phyloP scores from a whole-genome alignment of 106 monocot species.

The Dendrobium huoshanense region DNA sequence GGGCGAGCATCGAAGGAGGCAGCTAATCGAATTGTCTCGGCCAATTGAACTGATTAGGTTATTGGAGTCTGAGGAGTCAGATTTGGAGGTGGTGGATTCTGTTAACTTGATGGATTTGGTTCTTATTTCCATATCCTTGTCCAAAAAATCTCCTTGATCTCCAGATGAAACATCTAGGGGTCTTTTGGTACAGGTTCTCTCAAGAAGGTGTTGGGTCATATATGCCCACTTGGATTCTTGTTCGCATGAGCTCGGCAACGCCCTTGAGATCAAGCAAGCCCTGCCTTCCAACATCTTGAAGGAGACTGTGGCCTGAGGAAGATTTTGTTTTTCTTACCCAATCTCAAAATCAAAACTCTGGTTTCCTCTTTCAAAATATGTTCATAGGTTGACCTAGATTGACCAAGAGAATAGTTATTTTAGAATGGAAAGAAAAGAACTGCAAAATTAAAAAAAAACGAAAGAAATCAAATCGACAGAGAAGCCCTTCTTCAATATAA shows the following conservation, averaged over 20 bases:
- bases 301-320: not conserved
- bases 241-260: conserved; percentile 11
- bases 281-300: conserved; percentile 15
- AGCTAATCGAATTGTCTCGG: conserved; percentile 71
- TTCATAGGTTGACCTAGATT: not conserved
- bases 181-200: not conserved
- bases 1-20: conserved; percentile 55
- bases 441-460: not conserved
- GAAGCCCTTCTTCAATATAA: not conserved
- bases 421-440: not conserved
- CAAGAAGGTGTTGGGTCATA: conserved; percentile 11
- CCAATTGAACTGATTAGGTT: conserved; percentile 61
- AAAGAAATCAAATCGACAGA: not conserved
- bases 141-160: not conserved
- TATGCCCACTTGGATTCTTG: conserved; percentile 19
- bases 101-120: not conserved
- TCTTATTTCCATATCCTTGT: conserved; percentile 11
- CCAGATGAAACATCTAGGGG: not conserved
- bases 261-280: conserved; percentile 13
- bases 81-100: conserved; percentile 1
- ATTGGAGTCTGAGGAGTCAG: conserved; percentile 27
- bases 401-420: not conserved
- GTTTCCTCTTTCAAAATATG: not conserved
- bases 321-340: not conserved
- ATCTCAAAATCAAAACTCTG: not conserved